Evolutionary conservation across 2,329 filamentous ascomycete species (phyloP), one percentile per base, ranked within the genome.

Genomic region (Ascochyta lentis): DNA sequence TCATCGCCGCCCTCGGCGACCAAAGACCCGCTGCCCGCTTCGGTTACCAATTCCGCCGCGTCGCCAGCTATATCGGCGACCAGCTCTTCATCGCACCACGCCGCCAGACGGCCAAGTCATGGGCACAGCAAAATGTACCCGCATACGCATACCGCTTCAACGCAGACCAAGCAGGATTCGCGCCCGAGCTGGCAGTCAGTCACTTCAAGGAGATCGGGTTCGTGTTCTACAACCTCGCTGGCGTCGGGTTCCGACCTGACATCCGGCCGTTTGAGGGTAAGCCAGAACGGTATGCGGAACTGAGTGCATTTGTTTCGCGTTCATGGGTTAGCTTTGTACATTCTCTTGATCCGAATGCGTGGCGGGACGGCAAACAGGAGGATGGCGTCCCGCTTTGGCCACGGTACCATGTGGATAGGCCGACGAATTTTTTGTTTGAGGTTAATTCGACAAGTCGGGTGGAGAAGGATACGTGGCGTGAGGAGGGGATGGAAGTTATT

Each of bases 131-230:
- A 23, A 73, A 76, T 10, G 66, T 81, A 1, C 74, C 80, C 6
- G 81, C 81, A 3, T 87, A 84, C 72, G 81, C 79, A 54, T 87
- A 86, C 72, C 80, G 82, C 33, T 87, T 87, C 76, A 84, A 87
- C 64, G 83, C 83, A 12, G 67, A 78, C n/a, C 60, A 49, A 26
- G 50, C 49, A 1, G 49, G 56, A 59, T 78, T 0, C 74, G 77
- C 13, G 77, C 80, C 33, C 61, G 31, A 72, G 3, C 62, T 69
- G 0, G 79, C 79, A 0, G 78, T 79, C 0, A 77, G 77, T 0
- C 84, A 86, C 66, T 86, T 85, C 63, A 75, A 76, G 51, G 77
- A 80, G 62, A 71, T 78, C 0, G 70, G 70, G 0, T 78, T 75
- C 52, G 76, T 78, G 7, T 78, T 79, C 58, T 63, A 75, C 62